A percentile compares a stretch with the other conserved stretches of the same genome.
phyloP scores from a whole-genome alignment of 305 asterid species.

The Rubia balearica region DNA sequence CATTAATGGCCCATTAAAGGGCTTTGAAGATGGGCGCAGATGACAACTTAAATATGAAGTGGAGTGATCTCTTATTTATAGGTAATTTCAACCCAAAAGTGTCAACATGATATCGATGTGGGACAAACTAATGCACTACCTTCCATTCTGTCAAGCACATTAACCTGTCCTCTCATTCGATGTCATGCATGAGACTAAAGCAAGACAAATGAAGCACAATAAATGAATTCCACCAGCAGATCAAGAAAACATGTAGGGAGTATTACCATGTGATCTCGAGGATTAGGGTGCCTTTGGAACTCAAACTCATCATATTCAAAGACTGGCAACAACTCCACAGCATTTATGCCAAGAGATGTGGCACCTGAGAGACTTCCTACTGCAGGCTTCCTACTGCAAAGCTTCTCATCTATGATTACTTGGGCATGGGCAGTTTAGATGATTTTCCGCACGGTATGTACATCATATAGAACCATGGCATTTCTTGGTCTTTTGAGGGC shows the following conservation, averaged over 20 bases:
- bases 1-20: too few species aligned
- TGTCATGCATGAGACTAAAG: neutral
- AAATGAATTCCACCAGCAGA: neutral
- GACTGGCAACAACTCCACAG: constrained; percentile 83
- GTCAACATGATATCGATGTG: too few species aligned
- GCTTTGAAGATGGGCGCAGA: too few species aligned
- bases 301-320: constrained; percentile 98
- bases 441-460: constrained; percentile 70
- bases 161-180: neutral
- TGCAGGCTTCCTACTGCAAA: constrained; percentile 84
- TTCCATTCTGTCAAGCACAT: too few species aligned
- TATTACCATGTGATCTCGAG: constrained; percentile 91
- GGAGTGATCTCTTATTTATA: too few species aligned
- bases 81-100: too few species aligned
- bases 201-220: neutral
- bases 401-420: constrained; percentile 86
- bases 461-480: neutral
- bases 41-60: too few species aligned
- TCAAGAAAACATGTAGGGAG: neutral
- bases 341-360: constrained; percentile 96
- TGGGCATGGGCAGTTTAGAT: constrained; percentile 91
- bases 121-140: too few species aligned
- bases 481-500: neutral
- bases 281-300: constrained; percentile 80
- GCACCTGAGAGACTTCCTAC: constrained; percentile 96